phyloP scores from a whole-genome alignment of 768 basidiomycete genomes.

The Kwoniella europaea region DNA sequence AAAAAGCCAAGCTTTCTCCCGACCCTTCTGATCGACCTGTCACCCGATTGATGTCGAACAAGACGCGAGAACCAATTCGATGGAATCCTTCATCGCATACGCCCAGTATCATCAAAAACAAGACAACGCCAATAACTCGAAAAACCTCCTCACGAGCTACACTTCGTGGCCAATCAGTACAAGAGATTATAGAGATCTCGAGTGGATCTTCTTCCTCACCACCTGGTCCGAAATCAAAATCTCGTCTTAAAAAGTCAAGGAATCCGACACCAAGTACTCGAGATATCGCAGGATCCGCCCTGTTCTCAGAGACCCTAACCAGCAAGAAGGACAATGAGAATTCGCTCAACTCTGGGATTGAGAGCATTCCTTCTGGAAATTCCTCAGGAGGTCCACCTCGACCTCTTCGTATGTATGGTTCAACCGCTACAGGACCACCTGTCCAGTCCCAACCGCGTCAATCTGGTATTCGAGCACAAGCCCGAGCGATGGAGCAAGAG shows the following conservation, averaged over 20 bases:
- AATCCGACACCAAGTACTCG: too few species aligned
- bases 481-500: neutral
- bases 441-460: too few species aligned
- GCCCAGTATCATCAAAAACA: neutral
- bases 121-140: neutral
- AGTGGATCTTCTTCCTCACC: constrained; percentile 2
- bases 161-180: neutral
- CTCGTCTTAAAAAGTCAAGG: too few species aligned
- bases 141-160: neutral
- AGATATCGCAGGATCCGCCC: neutral
- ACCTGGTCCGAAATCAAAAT: neutral
- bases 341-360: neutral
- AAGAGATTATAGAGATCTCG: constrained; percentile 8
- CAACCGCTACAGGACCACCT: too few species aligned
- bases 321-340: neutral
- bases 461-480: neutral
- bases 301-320: neutral
- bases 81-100: neutral
- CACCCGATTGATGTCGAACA: constrained; percentile 17
- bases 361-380: neutral
- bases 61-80: neutral
- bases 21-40: constrained; percentile 17
- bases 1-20: constrained; percentile 2
- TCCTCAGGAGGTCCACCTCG: neutral
- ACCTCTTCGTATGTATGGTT: neutral